A percentile compares a stretch with the other conserved stretches of the same genome.
phyloP scores from a whole-genome alignment of 2,329 filamentous ascomycete species.

The Aureobasidium leucospermi region DNA sequence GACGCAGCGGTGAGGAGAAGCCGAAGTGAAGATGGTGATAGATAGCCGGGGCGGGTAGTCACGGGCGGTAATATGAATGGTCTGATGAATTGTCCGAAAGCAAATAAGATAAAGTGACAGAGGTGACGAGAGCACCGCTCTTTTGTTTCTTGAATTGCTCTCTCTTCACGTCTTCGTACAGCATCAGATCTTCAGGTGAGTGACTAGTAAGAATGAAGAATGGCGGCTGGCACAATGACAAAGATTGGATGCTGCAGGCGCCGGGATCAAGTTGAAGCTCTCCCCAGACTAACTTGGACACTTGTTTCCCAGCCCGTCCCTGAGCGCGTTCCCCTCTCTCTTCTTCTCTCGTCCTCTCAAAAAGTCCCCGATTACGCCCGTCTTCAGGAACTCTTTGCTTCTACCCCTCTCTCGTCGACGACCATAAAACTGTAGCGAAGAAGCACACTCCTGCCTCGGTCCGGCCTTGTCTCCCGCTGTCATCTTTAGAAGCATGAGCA shows the following conservation, averaged over 20 bases:
- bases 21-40: not conserved
- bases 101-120: not conserved
- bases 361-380: conserved; percentile 20
- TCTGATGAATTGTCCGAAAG: conserved; percentile 7
- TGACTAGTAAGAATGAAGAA: not conserved
- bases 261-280: not conserved
- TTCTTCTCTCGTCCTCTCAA: conserved; percentile 19
- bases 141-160: not conserved
- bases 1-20: not conserved
- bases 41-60: not conserved
- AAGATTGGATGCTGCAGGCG: not conserved
- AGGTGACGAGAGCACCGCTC: not conserved
- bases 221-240: not conserved
- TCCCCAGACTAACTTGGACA: conserved; percentile 9
- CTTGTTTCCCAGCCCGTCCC: not conserved
- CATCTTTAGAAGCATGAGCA: conserved; percentile 42
- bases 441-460: conserved; percentile 95
- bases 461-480: conserved; percentile 59
- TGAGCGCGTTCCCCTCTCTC: conserved; percentile 21
- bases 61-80: not conserved
- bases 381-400: conserved; percentile 14
- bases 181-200: not conserved
- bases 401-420: not conserved
- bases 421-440: conserved; percentile 50
- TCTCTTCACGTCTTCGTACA: not conserved